phyloP scores from a whole-genome alignment of 768 basidiomycete genomes.

The Xerocomellus amylosporus region DNA sequence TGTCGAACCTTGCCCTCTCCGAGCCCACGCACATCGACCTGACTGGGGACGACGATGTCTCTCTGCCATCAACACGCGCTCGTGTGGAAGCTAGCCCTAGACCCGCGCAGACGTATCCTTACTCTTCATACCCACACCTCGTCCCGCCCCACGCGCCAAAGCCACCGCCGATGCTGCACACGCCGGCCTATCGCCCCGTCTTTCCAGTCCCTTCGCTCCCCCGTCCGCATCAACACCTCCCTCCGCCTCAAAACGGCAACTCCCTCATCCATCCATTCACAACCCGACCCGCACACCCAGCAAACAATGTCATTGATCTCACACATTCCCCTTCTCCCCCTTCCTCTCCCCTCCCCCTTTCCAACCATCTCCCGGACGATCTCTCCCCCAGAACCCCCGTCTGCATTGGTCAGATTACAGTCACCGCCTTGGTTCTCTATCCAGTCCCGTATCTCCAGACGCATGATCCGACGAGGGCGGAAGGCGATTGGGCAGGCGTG shows the following conservation, averaged over 20 bases:
- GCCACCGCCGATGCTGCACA: constrained; percentile 17
- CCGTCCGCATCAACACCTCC: constrained; percentile 21
- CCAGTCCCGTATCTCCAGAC: constrained; percentile 65
- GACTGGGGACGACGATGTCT: constrained; percentile 65
- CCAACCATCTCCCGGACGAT: constrained; percentile 46
- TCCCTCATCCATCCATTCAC: constrained; percentile 22
- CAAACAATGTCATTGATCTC: constrained; percentile 70
- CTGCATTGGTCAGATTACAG: constrained; percentile 83
- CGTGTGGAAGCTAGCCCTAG: constrained; percentile 41
- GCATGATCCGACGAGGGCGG: constrained; percentile 39
- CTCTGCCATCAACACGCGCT: constrained; percentile 25
- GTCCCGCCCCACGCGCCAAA: constrained; percentile 28
- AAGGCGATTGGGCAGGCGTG: constrained; percentile 66
- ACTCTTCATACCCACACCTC: constrained; percentile 23
- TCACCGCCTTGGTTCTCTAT: constrained; percentile 83
- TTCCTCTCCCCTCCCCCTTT: constrained; percentile 37
- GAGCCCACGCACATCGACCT: constrained; percentile 65
- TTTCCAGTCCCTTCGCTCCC: constrained; percentile 46
- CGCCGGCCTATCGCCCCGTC: constrained; percentile 44
- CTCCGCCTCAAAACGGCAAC: constrained; percentile 23
- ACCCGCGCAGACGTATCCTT: constrained; percentile 32
- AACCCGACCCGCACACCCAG: constrained; percentile 22
- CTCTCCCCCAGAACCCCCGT: constrained; percentile 78
- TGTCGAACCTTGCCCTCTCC: constrained; percentile 36
- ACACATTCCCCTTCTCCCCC: constrained; percentile 59